These are phyloP conservation scores for Medicago ruthenica DNA, from an alignment of 306 rosid genomes.

Conservation along the genomic window DNA sequence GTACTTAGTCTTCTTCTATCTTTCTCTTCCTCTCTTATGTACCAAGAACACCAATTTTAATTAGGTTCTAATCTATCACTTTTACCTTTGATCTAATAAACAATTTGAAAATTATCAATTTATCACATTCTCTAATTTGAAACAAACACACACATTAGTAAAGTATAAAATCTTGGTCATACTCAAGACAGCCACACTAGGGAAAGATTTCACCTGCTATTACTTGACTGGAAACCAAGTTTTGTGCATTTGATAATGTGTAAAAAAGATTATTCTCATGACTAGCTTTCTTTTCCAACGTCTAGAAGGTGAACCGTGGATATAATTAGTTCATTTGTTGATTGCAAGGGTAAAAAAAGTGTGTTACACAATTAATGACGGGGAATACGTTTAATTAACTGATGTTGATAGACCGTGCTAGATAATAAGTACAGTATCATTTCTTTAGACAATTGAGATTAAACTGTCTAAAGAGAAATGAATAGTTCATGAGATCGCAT, in stretches of 20 bases:
- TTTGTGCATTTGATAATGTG: background rate
- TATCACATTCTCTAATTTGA: no score
- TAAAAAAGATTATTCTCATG: no score
- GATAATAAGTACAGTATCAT: slow-evolving; percentile 9
- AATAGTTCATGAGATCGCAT: background rate
- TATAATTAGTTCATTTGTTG: background rate
- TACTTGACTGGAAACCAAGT: background rate
- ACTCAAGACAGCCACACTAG: background rate
- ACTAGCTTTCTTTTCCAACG: background rate
- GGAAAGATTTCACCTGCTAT: slow-evolving; percentile 5
- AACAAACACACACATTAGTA: no score
- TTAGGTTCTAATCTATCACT: no score
- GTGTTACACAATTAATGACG: background rate
- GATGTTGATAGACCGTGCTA: background rate
- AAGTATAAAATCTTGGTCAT: background rate
- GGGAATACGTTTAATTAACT: background rate
- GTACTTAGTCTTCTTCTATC: no score
- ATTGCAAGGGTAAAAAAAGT: background rate
- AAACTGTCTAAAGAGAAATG: background rate
- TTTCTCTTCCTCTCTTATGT: no score
- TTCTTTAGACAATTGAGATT: background rate
- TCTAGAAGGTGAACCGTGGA: background rate
- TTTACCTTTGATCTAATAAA: no score
- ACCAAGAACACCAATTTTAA: no score
- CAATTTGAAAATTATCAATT: no score